Evolutionary conservation across 2,329 filamentous ascomycete genomes (phyloP).

Genomic region (Neofusicoccum ribis): DNA sequence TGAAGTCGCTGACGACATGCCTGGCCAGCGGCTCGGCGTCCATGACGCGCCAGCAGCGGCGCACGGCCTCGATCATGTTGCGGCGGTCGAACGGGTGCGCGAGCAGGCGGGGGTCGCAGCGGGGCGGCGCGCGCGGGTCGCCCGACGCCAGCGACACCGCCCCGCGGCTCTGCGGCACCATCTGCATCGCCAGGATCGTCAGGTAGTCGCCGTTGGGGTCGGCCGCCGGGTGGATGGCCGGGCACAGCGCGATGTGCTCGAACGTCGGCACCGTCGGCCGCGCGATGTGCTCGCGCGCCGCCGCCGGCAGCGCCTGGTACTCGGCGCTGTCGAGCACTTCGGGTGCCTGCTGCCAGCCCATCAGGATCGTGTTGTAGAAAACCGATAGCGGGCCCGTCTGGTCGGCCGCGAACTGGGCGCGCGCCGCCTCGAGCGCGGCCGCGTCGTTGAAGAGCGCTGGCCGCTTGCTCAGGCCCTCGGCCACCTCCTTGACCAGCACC

Average conservation of each 20-base stretch:
- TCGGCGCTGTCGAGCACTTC: slow-evolving; percentile 41
- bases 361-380: slow-evolving; percentile 18
- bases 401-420: not conserved
- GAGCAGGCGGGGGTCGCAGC: slow-evolving; percentile 56
- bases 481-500: slow-evolving; percentile 21
- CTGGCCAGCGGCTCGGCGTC: slow-evolving; percentile 45
- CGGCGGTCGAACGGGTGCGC: slow-evolving; percentile 56
- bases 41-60: slow-evolving; percentile 43
- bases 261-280: slow-evolving; percentile 57
- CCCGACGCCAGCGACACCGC: slow-evolving; percentile 55
- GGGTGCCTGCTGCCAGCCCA: slow-evolving; percentile 43
- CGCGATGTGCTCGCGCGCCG: slow-evolving; percentile 47
- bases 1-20: slow-evolving; percentile 37
- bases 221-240: slow-evolving; percentile 2
- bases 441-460: slow-evolving; percentile 13
- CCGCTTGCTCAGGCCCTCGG: not conserved
- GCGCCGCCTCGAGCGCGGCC: slow-evolving; percentile 5
- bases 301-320: slow-evolving; percentile 50
- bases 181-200: slow-evolving; percentile 46
- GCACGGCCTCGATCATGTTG: slow-evolving; percentile 50
- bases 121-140: slow-evolving; percentile 52
- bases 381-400: slow-evolving; percentile 1
- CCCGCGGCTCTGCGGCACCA: slow-evolving; percentile 53
- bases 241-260: slow-evolving; percentile 48
- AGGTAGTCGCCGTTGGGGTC: slow-evolving; percentile 35